These are phyloP conservation scores for Physcia stellaris DNA, from an alignment of 495 filamentous ascomycete species.

Conservation along the genomic window DNA sequence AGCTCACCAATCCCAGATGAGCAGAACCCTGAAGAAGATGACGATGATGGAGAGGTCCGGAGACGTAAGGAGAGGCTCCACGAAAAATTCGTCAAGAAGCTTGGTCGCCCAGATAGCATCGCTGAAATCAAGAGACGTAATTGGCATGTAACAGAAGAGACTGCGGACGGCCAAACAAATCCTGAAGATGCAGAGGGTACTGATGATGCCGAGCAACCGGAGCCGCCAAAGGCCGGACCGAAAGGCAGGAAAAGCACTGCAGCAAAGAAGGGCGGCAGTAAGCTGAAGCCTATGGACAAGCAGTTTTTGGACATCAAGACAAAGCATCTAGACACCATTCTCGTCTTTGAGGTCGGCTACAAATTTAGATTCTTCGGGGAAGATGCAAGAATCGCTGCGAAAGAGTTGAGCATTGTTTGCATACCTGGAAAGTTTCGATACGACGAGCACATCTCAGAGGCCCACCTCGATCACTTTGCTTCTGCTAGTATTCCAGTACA, in stretches of 20 bases:
- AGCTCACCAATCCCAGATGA: conserved; percentile 22
- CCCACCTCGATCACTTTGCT: conserved; percentile 83
- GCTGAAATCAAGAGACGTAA: conserved; percentile 49
- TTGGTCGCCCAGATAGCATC: conserved; percentile 72
- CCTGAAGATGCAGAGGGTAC: conserved; percentile 36
- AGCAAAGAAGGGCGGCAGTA: conserved; percentile 51
- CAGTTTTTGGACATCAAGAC: conserved; percentile 90
- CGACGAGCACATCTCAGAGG: conserved; percentile 88
- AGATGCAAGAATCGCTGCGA: conserved; percentile 80
- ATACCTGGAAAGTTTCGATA: conserved; percentile 92
- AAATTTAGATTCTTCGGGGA: conserved; percentile 98
- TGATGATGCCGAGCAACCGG: conserved; percentile 45
- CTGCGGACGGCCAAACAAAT: conserved; percentile 31
- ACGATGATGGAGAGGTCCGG: conserved; percentile 35
- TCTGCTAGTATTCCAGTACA: conserved; percentile 93
- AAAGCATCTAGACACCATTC: conserved; percentile 74
- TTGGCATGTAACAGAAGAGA: conserved; percentile 37
- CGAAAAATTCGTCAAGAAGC: conserved; percentile 74
- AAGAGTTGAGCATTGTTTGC: conserved; percentile 88
- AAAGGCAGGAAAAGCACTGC: conserved; percentile 47
- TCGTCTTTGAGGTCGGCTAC: conserved; percentile 92
- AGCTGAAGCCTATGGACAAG: conserved; percentile 89
- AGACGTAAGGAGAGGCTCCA: conserved; percentile 50
- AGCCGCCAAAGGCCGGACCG: conserved; percentile 24
- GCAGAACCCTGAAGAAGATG: conserved; percentile 14